A percentile compares a stretch with the other conserved stretches of the same genome.
These are phyloP conservation scores for Colletotrichum sp. DNA, from an alignment of 2,329 filamentous ascomycete genomes.

Conservation along the genomic window DNA sequence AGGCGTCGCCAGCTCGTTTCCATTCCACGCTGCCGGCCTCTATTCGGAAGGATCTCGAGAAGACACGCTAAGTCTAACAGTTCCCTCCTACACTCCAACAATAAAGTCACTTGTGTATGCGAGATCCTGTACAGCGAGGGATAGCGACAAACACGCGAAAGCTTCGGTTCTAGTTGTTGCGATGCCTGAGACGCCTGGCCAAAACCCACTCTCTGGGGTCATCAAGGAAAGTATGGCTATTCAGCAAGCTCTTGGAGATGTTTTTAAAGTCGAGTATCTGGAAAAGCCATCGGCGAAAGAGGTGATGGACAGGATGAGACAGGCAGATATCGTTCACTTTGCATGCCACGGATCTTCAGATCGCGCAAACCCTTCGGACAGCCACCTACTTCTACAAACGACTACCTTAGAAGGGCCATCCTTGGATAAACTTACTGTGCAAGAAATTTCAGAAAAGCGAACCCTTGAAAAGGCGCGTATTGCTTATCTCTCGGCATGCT, in stretches of 20 bases:
- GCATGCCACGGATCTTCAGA: background rate
- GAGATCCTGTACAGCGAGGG: background rate
- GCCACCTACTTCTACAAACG: background rate
- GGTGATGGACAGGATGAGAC: background rate
- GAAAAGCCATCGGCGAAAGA: background rate
- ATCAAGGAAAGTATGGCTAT: background rate
- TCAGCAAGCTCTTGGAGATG: background rate
- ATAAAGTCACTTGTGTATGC: background rate
- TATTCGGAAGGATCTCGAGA: background rate
- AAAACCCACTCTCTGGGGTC: background rate
- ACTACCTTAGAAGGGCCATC: background rate
- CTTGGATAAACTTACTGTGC: background rate
- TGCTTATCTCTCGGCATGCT: background rate
- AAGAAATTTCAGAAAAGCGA: background rate
- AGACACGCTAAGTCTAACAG: background rate
- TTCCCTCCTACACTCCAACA: background rate
- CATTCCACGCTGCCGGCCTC: slow-evolving; percentile 4
- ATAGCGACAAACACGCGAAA: background rate
- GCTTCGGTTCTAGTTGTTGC: background rate
- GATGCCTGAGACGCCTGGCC: background rate
- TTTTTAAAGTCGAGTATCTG: background rate
- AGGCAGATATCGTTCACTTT: background rate
- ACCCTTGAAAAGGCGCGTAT: background rate
- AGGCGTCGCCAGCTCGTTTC: background rate
- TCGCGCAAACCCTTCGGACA: background rate